Conservation (phyloP, 2,329 filamentous ascomycete species). For the Ophiostoma populinum region DNA sequence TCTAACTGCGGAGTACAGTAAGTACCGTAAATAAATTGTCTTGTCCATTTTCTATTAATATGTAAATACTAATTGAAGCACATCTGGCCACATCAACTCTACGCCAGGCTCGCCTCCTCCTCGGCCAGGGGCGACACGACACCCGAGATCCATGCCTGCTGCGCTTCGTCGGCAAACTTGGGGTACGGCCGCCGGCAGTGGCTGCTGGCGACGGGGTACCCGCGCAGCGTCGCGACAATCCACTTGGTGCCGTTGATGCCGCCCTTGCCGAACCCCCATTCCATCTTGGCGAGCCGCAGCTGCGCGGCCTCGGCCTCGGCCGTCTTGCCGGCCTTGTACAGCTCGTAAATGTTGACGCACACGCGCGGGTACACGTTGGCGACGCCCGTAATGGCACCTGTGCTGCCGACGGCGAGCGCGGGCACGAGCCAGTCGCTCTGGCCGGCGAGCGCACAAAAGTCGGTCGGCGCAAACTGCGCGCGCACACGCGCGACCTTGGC, state of each 20-base stretch:
- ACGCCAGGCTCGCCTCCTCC: too few species aligned
- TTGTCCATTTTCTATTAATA: too few species aligned
- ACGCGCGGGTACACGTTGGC: conserved; percentile 39
- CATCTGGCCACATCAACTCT: too few species aligned
- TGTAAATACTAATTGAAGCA: too few species aligned
- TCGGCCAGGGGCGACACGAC: conserved; percentile 3
- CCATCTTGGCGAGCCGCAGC: conserved; percentile 30
- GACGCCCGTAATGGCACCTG: conserved; percentile 41
- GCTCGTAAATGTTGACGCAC: conserved; percentile 31
- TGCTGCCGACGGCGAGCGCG: conserved; percentile 35
- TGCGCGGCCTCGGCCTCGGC: conserved; percentile 31
- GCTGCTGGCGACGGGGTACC: conserved; percentile 32
- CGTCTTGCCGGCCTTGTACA: conserved; percentile 28
- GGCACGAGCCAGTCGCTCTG: conserved; percentile 53
- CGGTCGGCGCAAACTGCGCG: conserved; percentile 26
- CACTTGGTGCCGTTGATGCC: conserved; percentile 46
- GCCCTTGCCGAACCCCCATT: conserved; percentile 38
- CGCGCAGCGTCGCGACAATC: conserved; percentile 34
- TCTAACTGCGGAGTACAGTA: too few species aligned
- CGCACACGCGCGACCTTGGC: conserved; percentile 47
- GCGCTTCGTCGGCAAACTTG: conserved; percentile 25
- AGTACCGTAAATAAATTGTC: too few species aligned
- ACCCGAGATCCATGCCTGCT: conserved; percentile 24
- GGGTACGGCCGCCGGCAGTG: conserved; percentile 39
- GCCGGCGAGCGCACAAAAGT: conserved; percentile 51